phyloP scores from a whole-genome alignment of 169 alveolate species.

The Plasmodium fragile region DNA sequence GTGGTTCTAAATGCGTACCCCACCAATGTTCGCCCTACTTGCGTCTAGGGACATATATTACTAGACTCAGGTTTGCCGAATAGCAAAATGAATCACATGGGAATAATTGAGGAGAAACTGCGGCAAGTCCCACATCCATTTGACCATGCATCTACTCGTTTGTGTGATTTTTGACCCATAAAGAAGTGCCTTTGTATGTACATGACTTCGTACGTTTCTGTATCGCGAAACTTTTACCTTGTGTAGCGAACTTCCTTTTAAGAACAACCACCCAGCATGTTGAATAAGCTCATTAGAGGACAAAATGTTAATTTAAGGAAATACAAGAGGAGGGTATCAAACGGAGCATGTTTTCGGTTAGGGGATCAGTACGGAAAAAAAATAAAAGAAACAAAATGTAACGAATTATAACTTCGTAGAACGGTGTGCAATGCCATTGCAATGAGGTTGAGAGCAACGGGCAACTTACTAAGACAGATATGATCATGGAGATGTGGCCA shows the following conservation, averaged over 20 bases:
- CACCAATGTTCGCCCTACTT: neutral
- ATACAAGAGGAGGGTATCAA: neutral
- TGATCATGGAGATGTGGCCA: neutral
- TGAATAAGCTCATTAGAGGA: neutral
- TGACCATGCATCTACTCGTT: neutral
- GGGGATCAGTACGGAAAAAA: neutral
- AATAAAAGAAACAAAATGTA: neutral
- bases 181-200: neutral
- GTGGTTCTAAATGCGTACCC: constrained; percentile 38
- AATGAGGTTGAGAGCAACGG: neutral
- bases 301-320: neutral
- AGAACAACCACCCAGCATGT: neutral
- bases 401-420: neutral
- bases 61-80: neutral
- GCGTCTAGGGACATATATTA: neutral
- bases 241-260: neutral
- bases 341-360: neutral
- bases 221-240: neutral
- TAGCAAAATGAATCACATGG: neutral
- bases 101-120: neutral
- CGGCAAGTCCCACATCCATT: neutral
- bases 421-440: neutral
- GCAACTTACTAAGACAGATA: neutral
- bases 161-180: neutral
- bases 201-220: neutral